Evolutionary conservation across 768 basidiomycete genomes (phyloP), one percentile per base, ranked within the genome.

Genomic region (Trametes sanguinea): DNA sequence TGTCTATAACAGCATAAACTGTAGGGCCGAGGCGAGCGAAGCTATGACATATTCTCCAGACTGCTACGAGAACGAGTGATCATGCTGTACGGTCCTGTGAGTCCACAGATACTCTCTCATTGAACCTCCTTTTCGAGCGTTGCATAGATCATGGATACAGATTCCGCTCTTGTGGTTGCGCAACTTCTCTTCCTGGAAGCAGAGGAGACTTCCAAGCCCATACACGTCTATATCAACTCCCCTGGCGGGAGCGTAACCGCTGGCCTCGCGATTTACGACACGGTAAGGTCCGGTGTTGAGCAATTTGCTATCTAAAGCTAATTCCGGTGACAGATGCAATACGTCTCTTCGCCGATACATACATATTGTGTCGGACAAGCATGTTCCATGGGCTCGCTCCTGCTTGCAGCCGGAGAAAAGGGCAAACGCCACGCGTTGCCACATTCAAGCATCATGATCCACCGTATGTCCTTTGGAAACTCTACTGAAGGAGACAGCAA

Each of bases 401-500:
- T 98, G 16, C 83, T 98, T 4, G 90, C 94, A 9, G 94, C 94
- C 51, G 95, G 85, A 76, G 94, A 90, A 77, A 87, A 82, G 66
- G 95, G 95, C 39, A 94, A 95, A 73, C 83, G 96, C 33, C 94
- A 94, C 72, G 90, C 90, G 68, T 82, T 98, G 60, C 94, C 94
- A 11, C 92, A 98, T 72, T 89, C 94, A 17, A 93, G 90, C 72
- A 94, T 98, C 70, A 98, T 98, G 96, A 98, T 98, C 57, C 96
- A 98, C 74, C 96, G 95, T 96, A 73, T 71, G 86, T 73, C 33
- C 54, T 37, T 35, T 30, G 7, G 4, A 37, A 6, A 37, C 35
- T 37, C 30, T 5, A 1, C 16, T 29, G 22, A 6, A 27, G 14
- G 16, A 35, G 32, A 52, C 8, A 47, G 9, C 33, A 29, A 30